Evolutionary conservation across 2,329 filamentous ascomycete species (phyloP).

Genomic region (Pseudocercospora fuligena): DNA sequence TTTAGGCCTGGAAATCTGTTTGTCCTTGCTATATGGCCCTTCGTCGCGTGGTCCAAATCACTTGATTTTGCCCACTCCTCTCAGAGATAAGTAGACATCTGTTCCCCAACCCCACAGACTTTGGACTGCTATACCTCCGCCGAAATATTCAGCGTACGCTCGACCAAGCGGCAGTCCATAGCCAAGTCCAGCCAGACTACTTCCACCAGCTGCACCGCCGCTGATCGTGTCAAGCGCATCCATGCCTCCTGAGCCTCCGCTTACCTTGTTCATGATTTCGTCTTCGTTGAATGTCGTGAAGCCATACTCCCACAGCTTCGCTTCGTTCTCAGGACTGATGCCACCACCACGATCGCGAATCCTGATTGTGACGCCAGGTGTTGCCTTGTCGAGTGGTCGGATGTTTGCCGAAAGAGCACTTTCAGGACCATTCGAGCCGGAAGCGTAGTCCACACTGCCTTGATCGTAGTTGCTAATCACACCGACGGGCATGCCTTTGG

Average conservation of each 20-base stretch:
- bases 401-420: slow-evolving; percentile 44
- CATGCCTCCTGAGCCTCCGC: slow-evolving; percentile 51
- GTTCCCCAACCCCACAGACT: slow-evolving; percentile 92
- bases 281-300: slow-evolving; percentile 92
- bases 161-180: slow-evolving; percentile 90
- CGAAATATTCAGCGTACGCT: slow-evolving; percentile 98
- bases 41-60: neutral
- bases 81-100: slow-evolving; percentile 67
- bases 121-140: slow-evolving; percentile 92
- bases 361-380: slow-evolving; percentile 87
- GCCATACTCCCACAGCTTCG: slow-evolving; percentile 94
- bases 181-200: slow-evolving; percentile 82
- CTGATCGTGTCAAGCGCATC: slow-evolving; percentile 79
- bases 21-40: neutral
- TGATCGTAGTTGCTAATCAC: slow-evolving; percentile 43
- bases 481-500: slow-evolving; percentile 22
- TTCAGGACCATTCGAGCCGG: slow-evolving; percentile 32
- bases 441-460: slow-evolving; percentile 43
- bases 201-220: slow-evolving; percentile 71
- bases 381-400: slow-evolving; percentile 54
- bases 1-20: neutral
- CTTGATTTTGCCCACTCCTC: slow-evolving; percentile 60
- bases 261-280: slow-evolving; percentile 55
- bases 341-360: slow-evolving; percentile 96
- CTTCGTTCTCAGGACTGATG: slow-evolving; percentile 80